Conservation (phyloP, 1,284 basidiomycete genomes). For the Tylopilus sp. region DNA sequence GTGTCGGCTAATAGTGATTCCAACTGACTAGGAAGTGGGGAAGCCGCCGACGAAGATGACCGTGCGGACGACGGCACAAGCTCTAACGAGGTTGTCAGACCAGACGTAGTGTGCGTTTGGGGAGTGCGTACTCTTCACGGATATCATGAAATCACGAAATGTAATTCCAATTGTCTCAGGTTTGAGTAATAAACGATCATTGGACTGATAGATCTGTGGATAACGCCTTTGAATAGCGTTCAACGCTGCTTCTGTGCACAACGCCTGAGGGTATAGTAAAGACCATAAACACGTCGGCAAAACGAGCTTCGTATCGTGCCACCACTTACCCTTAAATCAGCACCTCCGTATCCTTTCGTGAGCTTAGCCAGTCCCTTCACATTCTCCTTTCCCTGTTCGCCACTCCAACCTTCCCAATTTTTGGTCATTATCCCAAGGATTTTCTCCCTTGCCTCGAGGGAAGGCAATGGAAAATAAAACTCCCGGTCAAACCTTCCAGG, state of each 20-base stretch:
- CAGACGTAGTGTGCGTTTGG: not conserved
- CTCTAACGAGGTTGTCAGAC: conserved; percentile 47
- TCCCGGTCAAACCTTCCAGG: conserved; percentile 98
- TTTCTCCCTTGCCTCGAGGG: conserved; percentile 79
- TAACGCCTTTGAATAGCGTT: conserved; percentile 96
- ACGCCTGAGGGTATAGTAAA: conserved; percentile 52
- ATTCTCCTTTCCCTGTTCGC: conserved; percentile 54
- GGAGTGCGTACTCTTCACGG: conserved; percentile 80
- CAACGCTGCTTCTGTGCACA: conserved; percentile 95
- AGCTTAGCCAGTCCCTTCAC: conserved; percentile 77
- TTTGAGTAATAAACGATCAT: conserved; percentile 82
- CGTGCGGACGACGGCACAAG: conserved; percentile 93
- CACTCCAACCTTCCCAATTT: conserved; percentile 87
- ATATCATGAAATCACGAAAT: conserved; percentile 96
- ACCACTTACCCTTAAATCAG: conserved; percentile 82
- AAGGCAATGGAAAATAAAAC: conserved; percentile 96
- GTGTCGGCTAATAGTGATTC: conserved; percentile 72
- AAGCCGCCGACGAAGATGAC: conserved; percentile 82
- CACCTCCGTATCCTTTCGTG: conserved; percentile 98
- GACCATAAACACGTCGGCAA: conserved; percentile 7
- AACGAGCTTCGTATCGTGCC: not conserved
- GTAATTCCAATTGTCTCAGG: conserved; percentile 86
- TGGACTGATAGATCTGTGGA: conserved; percentile 96
- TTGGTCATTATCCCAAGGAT: conserved; percentile 92
- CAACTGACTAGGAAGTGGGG: conserved; percentile 86